Base-by-base conservation (phyloP, 805 yeast genomes). In the Candida easanensis region DNA sequence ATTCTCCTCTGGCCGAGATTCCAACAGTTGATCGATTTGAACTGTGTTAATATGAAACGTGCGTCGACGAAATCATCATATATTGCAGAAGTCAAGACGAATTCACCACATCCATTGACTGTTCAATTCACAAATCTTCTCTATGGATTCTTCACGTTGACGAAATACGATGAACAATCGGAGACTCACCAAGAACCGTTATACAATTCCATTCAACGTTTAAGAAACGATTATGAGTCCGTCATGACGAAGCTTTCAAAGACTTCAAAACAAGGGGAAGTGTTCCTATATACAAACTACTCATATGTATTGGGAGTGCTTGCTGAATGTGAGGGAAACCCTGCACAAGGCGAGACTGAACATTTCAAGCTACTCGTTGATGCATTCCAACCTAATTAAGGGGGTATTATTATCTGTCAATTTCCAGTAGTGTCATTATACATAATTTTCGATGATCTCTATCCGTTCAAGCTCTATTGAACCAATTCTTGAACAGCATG, bases 1-100 rank as follows among this genome's bases (percentile, higher is more conserved):
- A 76, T 88, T 39, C 61, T 75, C 4, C 65, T 91, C 35, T 93
- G 98, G 98, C 96, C 97, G 0, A 79, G 76, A 45, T 85, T 90
- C 56, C 90, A 89, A 55, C 73, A 71, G 36, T 69, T 88, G 26
- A 74, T 90, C 33, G 97, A 89, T 59, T 65, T 77, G 26, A 87
- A 91, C 54, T 83, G 96, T 53, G 84, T 80, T 17, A 77, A 81
- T 38, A 60, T 81, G 84, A 48, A 76, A 71, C 40, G 74, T 74
- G 15, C 62, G 62, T 37, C 69, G 52, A 46, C 74, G 16, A 66
- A 63, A 59, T 48, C 53, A 20, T 55, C 62, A 7, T 54, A 57
- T 16, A 54, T 57, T 9, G 46, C 58, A 6, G 52, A 63, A 14
- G 62, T 66, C 31, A 61, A 65, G 10, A 51, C 67, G 3, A 51